phyloP scores from a whole-genome alignment of 2,329 filamentous ascomycete species.

The Penicillium sp. region DNA sequence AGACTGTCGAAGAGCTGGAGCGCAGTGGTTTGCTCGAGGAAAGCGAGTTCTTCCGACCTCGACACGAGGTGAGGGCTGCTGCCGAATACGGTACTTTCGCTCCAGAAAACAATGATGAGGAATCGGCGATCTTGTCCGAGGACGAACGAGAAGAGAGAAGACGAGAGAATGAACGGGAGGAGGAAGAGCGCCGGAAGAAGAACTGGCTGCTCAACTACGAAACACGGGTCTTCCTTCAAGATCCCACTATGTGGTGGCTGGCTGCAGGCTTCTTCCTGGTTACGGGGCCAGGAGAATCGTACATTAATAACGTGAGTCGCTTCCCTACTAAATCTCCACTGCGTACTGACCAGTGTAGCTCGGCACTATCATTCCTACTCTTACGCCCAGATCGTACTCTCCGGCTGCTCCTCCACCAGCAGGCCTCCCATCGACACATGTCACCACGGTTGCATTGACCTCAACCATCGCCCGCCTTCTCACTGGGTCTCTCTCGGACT shows the following conservation, averaged over 20 bases:
- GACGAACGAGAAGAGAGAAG: constrained; percentile 41
- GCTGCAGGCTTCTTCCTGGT: constrained; percentile 88
- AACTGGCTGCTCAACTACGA: constrained; percentile 88
- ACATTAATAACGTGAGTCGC: constrained; percentile 75
- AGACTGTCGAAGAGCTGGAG: constrained; percentile 86
- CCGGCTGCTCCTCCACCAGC: constrained; percentile 49
- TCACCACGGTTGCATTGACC: constrained; percentile 85
- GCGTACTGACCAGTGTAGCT: constrained; percentile 45
- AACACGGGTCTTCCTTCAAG: constrained; percentile 76
- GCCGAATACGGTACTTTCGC: constrained; percentile 43
- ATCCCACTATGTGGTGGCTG: constrained; percentile 94
- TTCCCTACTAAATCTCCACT: background rate
- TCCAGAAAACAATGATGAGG: constrained; percentile 36
- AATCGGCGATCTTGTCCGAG: constrained; percentile 38
- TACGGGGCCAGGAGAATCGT: constrained; percentile 92
- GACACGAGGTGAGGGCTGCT: constrained; percentile 44
- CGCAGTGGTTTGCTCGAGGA: constrained; percentile 73
- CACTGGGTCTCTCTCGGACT: constrained; percentile 82
- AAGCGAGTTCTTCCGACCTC: constrained; percentile 66
- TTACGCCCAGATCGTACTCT: constrained; percentile 63
- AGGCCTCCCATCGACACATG: constrained; percentile 73
- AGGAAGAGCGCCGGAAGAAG: constrained; percentile 69
- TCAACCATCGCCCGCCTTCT: constrained; percentile 88
- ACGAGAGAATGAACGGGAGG: constrained; percentile 46
- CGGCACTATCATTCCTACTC: constrained; percentile 85